Base-by-base conservation (phyloP, 2,329 filamentous ascomycete species). In the Verticillium alfalfae region DNA sequence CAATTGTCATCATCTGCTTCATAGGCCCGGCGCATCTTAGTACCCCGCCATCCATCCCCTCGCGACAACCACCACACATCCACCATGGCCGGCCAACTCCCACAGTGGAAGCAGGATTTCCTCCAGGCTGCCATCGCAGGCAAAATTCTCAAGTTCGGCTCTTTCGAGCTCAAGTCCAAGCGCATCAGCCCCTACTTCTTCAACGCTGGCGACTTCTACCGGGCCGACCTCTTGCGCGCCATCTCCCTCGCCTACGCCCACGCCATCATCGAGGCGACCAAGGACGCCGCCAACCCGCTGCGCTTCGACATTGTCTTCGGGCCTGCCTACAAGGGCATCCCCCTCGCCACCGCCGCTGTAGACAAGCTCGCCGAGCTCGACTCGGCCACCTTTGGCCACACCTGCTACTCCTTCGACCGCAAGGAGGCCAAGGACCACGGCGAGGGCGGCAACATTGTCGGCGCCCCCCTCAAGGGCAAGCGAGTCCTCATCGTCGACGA, bases 381-480 rank as follows among this genome's bases (percentile, higher is more conserved):
- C 65, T 79, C 84, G 18, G 76, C 79, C 58, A 85, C 82, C 64
- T 95, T 90, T 76, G 86, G 85, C 61, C 77, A 83, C 54, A 82
- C 91, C 62, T 91, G 88, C 71, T 98, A 97, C 79, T 89, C 88
- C 38, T 98, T 96, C 79, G 96, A 98, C 78, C 87, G 95, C 71
- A 98, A 98, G 79, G 95, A 98, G 79, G 91, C 89, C 70, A 98
- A 98, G 81, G 91, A 92, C 71, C 94, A 98, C 75, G 94, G 95
- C 55, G 95, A 99, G 78, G 94, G 94, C 38, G 94, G 95, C 55
- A 90, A 86, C 73, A 96, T 98, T 70, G 93, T 98, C 15, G 95
- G 95, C 12, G 91, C 92, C 36, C 84, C 89, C 7, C 80, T 98
- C 59, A 90, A 90, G 77, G 93, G 91, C 60, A 93, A 95, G 84